Evolutionary conservation across 805 yeast genomes (phyloP).

Genomic region (Nakazawaea wyomingensis): DNA sequence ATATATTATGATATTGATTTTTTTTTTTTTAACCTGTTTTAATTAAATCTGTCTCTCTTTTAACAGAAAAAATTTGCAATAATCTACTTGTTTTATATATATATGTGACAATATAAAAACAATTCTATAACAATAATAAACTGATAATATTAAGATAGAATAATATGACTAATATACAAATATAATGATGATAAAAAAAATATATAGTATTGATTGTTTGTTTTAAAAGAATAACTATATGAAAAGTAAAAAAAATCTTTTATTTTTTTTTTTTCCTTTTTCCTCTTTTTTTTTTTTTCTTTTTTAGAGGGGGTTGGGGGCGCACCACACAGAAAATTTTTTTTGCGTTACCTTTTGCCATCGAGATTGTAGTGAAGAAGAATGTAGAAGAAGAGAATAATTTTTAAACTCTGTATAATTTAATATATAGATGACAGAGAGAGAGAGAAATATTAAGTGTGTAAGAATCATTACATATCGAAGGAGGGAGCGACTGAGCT

Average conservation of each 20-base stretch:
- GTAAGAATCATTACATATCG: too few species aligned
- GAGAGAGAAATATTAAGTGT: too few species aligned
- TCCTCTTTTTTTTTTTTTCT: neutral
- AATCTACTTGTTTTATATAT: neutral
- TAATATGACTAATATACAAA: conserved; percentile 2
- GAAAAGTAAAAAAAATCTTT: neutral
- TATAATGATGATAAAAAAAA: neutral
- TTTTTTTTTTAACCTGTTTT: neutral
- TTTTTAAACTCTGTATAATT: too few species aligned
- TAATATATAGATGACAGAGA: too few species aligned
- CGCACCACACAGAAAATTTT: too few species aligned
- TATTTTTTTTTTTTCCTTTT: neutral
- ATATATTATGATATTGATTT: too few species aligned
- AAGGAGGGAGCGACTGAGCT: too few species aligned
- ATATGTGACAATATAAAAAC: neutral
- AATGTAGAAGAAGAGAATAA: too few species aligned
- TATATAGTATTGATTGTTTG: neutral
- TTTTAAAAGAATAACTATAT: neutral
- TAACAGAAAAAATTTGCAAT: too few species aligned
- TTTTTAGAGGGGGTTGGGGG: neutral
- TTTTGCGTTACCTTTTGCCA: too few species aligned
- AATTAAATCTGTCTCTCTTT: neutral
- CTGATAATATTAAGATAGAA: neutral
- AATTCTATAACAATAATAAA: neutral
- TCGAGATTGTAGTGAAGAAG: neutral